These are phyloP conservation scores for Xylaria telfairii DNA, from an alignment of 495 filamentous ascomycete genomes.

Conservation along the genomic window DNA sequence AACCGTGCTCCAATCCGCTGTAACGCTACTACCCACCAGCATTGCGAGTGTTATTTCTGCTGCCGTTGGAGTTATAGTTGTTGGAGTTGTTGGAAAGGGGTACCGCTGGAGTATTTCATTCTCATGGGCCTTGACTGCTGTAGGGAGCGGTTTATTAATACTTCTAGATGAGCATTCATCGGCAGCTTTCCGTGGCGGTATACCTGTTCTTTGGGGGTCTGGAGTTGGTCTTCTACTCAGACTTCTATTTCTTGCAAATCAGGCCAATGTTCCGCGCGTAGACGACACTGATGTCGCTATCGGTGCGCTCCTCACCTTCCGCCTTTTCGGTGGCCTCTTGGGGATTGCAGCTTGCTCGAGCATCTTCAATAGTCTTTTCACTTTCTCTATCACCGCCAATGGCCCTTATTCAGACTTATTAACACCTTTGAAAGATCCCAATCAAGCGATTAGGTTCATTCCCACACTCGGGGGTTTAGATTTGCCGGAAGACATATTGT, in stretches of 20 bases:
- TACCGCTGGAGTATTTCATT: not conserved
- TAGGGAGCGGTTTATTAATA: not conserved
- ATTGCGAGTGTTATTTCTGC: not conserved
- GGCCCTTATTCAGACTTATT: conserved; percentile 35
- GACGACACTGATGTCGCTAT: not conserved
- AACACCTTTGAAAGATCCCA: conserved; percentile 18
- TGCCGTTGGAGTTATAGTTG: not conserved
- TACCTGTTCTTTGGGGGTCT: not conserved
- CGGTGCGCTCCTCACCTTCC: not conserved
- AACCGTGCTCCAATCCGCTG: not conserved
- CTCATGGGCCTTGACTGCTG: not conserved
- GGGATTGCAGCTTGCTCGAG: not conserved
- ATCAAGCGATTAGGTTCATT: conserved; percentile 33
- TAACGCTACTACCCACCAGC: not conserved
- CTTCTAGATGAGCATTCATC: not conserved
- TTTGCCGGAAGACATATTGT: conserved; percentile 24
- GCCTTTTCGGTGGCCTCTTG: not conserved
- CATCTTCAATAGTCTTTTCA: not conserved
- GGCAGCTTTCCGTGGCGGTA: not conserved
- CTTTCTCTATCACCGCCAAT: not conserved
- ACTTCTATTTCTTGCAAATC: not conserved
- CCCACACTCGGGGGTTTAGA: conserved; percentile 28
- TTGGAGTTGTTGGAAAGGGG: not conserved
- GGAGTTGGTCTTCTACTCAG: not conserved
- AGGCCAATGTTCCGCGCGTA: not conserved